Conservation (phyloP, 306 rosid genomes). For the cucumber (Cucumis sativus) region DNA sequence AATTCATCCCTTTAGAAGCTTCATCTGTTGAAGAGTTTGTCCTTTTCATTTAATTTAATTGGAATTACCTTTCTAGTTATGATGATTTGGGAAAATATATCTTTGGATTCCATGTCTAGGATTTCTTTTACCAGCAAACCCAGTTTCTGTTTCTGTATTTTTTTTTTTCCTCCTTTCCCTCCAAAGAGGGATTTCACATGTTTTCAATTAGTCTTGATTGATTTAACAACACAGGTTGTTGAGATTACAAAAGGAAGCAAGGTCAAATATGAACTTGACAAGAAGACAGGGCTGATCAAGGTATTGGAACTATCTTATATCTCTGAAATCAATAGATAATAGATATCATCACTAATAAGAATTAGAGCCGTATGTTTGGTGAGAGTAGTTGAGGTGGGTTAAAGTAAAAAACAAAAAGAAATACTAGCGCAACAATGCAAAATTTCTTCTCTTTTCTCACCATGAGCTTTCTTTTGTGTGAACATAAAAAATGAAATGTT, state of each 20-base stretch:
- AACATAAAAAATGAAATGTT: neutral
- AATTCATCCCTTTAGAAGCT: neutral
- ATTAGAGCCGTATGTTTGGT: neutral
- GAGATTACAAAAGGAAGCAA: conserved; percentile 93
- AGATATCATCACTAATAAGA: neutral
- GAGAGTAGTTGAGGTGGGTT: neutral
- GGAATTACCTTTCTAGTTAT: neutral
- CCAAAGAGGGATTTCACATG: neutral
- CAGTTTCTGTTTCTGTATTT: neutral
- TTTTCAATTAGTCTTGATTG: conserved; percentile 14
- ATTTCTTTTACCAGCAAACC: neutral
- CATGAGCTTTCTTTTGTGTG: neutral
- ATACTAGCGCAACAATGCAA: neutral
- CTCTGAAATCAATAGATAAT: neutral
- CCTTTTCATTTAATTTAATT: neutral
- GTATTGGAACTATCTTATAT: conserved; percentile 16
- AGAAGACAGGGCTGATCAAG: conserved; percentile 93
- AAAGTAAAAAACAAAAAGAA: neutral
- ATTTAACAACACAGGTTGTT: conserved; percentile 54
- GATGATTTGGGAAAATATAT: neutral
- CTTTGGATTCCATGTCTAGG: neutral
- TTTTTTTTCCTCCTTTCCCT: neutral
- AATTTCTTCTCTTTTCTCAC: neutral
- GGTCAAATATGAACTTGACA: conserved; percentile 94
- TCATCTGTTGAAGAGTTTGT: neutral